Evolutionary conservation across 2,329 filamentous ascomycete species (phyloP).

Genomic region (Xylaria sp.): DNA sequence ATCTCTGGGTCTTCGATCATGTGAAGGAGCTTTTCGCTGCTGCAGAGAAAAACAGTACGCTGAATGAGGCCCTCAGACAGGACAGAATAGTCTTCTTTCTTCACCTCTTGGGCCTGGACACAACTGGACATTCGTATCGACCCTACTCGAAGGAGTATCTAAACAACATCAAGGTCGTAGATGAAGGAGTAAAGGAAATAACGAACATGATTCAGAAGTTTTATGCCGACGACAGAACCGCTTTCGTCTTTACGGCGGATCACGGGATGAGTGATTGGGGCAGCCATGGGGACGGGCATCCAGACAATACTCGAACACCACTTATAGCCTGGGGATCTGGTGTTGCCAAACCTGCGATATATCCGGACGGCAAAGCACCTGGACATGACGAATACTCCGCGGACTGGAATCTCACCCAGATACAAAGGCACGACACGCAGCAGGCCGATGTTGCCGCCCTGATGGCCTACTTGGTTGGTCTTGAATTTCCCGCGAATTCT

Average conservation of each 20-base stretch:
- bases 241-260: constrained; percentile 96
- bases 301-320: constrained; percentile 95
- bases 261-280: constrained; percentile 99
- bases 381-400: constrained; percentile 93
- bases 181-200: constrained; percentile 87
- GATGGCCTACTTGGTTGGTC: constrained; percentile 91
- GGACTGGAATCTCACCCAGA: constrained; percentile 84
- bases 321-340: constrained; percentile 95
- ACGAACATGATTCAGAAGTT: constrained; percentile 85
- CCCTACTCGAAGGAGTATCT: constrained; percentile 97
- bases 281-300: constrained; percentile 98
- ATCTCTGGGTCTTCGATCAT: constrained; percentile 95
- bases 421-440: constrained; percentile 88
- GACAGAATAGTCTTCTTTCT: constrained; percentile 96
- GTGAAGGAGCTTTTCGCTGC: constrained; percentile 88
- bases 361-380: constrained; percentile 67
- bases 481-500: constrained; percentile 94
- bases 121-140: constrained; percentile 83
- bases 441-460: constrained; percentile 95
- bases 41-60: constrained; percentile 79
- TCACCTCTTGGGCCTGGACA: constrained; percentile 92
- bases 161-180: constrained; percentile 93
- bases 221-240: constrained; percentile 85
- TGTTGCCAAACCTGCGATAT: constrained; percentile 77
- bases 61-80: constrained; percentile 77